phyloP scores from a whole-genome alignment of 1,284 basidiomycete genomes.

The Wallemia ichthyophaga region DNA sequence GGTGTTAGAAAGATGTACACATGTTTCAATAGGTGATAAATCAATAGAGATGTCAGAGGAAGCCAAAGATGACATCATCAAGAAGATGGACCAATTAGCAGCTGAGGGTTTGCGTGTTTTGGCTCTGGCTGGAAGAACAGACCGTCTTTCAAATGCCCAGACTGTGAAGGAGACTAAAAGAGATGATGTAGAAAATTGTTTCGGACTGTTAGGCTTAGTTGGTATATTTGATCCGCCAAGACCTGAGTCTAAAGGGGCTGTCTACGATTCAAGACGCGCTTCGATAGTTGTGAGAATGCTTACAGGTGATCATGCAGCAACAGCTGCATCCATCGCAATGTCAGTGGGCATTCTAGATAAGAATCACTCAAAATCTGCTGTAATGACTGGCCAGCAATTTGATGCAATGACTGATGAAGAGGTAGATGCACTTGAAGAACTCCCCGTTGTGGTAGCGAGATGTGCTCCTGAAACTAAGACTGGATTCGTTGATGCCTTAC shows the following conservation, averaged over 20 bases:
- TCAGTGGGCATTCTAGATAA: slow-evolving; percentile 25
- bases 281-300: slow-evolving; percentile 38
- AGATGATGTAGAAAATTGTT: slow-evolving; percentile 26
- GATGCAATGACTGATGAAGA: slow-evolving; percentile 30
- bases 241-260: slow-evolving; percentile 30
- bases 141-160: slow-evolving; percentile 4
- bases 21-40: slow-evolving; percentile 14
- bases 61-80: slow-evolving; percentile 19
- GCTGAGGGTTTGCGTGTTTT: slow-evolving; percentile 26
- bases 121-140: slow-evolving; percentile 15
- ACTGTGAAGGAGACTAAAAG: slow-evolving; percentile 15
- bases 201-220: slow-evolving; percentile 30
- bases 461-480: slow-evolving; percentile 24
- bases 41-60: slow-evolving; percentile 12
- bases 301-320: slow-evolving; percentile 21
- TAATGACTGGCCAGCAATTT: slow-evolving; percentile 29
- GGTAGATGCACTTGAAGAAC: slow-evolving; percentile 24
- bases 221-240: slow-evolving; percentile 41
- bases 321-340: slow-evolving; percentile 21
- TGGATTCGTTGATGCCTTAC: slow-evolving; percentile 26
- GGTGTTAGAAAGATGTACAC: slow-evolving; percentile 23
- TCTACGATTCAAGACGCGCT: slow-evolving; percentile 29
- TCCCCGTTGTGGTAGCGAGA: slow-evolving; percentile 28
- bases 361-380: slow-evolving; percentile 14
- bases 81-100: slow-evolving; percentile 26